Base-by-base conservation (phyloP, 345 rosid species). In the Citrus maxima region DNA sequence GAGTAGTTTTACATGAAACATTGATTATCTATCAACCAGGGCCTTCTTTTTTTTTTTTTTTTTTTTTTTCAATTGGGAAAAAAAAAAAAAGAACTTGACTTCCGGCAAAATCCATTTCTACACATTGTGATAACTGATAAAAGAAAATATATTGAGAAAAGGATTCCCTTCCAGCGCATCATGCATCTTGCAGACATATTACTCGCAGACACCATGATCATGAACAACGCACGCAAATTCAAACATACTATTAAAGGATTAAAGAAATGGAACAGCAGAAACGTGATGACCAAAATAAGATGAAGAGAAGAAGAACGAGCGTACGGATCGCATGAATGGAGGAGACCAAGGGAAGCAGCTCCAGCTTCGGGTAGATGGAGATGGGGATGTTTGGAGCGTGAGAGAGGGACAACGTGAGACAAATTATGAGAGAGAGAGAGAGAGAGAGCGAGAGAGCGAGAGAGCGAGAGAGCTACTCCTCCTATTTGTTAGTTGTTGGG, bases 241-340 rank as follows among this genome's bases (percentile, higher is more conserved):
- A 64, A 6, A 64, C 38, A 66, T 3, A 12, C 16, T 42, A 19
- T 30, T 3, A 22, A 22, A 35, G 25, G 27, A 66, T 35, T 10
- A 14, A 28, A 28, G 42, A 24, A 54, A 54, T 54, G 58, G 22
- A 16, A 18, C 22, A 54, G 58, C 3, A 54, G 19, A 13, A 46
- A 46, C 1, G 51, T 46, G 18, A 16, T 54, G 21, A 54, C 22
- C 58, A 18, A 18, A 54, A 54, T 16, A 54, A 51, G 18, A 28
- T 1, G 6, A 19, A 30, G 40, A 49, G n/a, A 5, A 12, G 58
- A 64, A 22, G 40, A 66, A 76, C 10, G 28, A 16, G 7, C 58
- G 0, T 67, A 77, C 79, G 28, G 67, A 77, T 54, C 66, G 58
- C 79, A 67, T 77, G 73, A 38, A 56, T 55, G 58, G 37, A 55